These are phyloP conservation scores for Sclerotinia spermophila DNA, from an alignment of 2,329 filamentous ascomycete genomes.

Conservation along the genomic window DNA sequence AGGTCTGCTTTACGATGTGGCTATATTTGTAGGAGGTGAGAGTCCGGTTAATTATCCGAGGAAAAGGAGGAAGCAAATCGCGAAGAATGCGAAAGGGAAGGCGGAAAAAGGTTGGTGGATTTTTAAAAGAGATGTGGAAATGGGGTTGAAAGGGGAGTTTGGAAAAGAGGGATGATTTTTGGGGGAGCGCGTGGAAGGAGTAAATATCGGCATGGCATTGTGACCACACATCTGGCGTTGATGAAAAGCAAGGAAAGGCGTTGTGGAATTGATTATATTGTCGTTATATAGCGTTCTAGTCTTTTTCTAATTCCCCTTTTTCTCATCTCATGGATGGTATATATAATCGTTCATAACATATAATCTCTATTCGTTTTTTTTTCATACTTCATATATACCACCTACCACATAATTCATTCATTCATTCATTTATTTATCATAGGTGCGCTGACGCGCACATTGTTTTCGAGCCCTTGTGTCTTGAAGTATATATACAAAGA, in stretches of 20 bases:
- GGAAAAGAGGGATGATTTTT: background rate
- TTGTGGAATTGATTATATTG: background rate
- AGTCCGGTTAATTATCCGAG: slow-evolving; percentile 50
- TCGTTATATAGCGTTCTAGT: background rate
- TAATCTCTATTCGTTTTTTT: too few species aligned
- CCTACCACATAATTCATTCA: background rate
- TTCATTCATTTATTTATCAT: too few species aligned
- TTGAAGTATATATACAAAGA: too few species aligned
- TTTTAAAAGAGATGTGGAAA: slow-evolving; percentile 1
- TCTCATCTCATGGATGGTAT: background rate
- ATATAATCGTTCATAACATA: background rate
- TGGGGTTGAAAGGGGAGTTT: background rate
- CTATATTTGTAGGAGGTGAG: slow-evolving; percentile 49
- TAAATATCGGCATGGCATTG: background rate
- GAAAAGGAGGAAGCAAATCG: slow-evolving; percentile 33
- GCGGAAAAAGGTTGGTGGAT: slow-evolving; percentile 37
- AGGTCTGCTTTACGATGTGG: slow-evolving; percentile 48
- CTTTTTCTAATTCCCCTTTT: background rate
- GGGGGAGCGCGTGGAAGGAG: background rate
- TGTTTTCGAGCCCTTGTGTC: too few species aligned
- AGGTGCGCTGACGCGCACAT: too few species aligned
- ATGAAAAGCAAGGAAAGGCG: background rate
- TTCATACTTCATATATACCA: background rate
- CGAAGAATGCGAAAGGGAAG: slow-evolving; percentile 43
- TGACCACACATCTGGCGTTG: background rate